Base-by-base conservation (phyloP, 2,329 filamentous ascomycete species). In the Pseudogymnoascus sp. region DNA sequence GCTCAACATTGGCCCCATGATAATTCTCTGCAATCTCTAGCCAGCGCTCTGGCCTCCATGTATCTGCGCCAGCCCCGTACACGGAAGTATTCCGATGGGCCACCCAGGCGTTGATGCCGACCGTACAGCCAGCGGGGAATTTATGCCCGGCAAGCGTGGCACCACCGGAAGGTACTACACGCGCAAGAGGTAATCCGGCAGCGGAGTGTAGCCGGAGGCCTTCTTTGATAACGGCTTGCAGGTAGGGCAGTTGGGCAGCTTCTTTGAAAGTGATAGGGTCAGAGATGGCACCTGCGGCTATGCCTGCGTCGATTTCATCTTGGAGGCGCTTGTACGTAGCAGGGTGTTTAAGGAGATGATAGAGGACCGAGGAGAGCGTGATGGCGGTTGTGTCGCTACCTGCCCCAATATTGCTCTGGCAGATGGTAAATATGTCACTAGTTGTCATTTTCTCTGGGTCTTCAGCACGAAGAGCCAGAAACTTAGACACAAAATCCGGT, bases 21-120 rank as follows among this genome's bases (percentile, higher is more conserved):
- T n/a, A 12, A 16, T 65, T 42, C 23, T 61, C 62, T n/a, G 11
- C 54, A 11, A 67, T 65, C 21, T 78, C 75, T 2, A 79, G 66
- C 78, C 78, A 80, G n/a, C 78, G 70, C 63, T 79, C 77, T 0
- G 81, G 81, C 10, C 74, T 70, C 66, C 80, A 83, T 0, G 68
- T 57, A 6, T 73, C 70, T 1, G 78, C 76, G 60, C 80, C 75
- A 0, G 68, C 62, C 0, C 76, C 77, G 68, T 80, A 83, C n/a
- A 82, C 74, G 0, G 63, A 64, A 14, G 71, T 70, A 62, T 80
- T 70, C 21, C 77, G 74, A 68, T 82, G 78, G 4, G 76, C 73
- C 16, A 79, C 72, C 74, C 77, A 78, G 26, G 72, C 66, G 61
- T 78, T 79, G 61, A 80, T 71, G 0, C 78, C 78, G 6, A 81